Conservation (phyloP, 768 basidiomycete species). For the Kwoniella botswanensis region DNA sequence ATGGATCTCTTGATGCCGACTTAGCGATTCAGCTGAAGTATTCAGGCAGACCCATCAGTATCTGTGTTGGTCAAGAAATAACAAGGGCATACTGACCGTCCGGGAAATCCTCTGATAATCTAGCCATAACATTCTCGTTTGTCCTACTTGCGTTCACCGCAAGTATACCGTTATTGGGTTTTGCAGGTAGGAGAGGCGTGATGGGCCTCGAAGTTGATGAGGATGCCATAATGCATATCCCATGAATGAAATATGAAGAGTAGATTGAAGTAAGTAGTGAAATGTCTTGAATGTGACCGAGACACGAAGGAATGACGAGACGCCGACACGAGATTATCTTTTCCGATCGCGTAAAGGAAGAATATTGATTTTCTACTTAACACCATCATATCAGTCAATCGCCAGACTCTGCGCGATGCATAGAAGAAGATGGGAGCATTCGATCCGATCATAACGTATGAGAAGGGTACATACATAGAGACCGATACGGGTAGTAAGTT, state of each 20-base stretch:
- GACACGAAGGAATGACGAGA: neutral
- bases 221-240: conserved; percentile 4
- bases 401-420: neutral
- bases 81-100: conserved; percentile 34
- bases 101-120: conserved; percentile 38
- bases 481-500: conserved; percentile 51
- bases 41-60: conserved; percentile 14
- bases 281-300: conserved; percentile 4
- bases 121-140: conserved; percentile 36
- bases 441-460: conserved; percentile 46
- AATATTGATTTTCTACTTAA: neutral
- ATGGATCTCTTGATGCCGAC: conserved; percentile 73
- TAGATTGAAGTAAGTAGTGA: neutral
- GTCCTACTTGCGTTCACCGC: neutral
- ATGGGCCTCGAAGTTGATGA: conserved; percentile 13
- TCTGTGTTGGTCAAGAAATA: too few relatives aligned
- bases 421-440: conserved; percentile 48
- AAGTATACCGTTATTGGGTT: neutral
- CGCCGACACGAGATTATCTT: conserved; percentile 4
- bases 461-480: conserved; percentile 49
- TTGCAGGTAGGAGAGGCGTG: conserved; percentile 2
- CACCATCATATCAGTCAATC: neutral
- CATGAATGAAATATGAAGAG: neutral
- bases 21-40: conserved; percentile 72
- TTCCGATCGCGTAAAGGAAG: conserved; percentile 3